A percentile compares a stretch with the other conserved stretches of the same genome.
Evolutionary conservation across 108 stramenopile genomes (phyloP).

Genomic region (Aurantiochytrium sp.): DNA sequence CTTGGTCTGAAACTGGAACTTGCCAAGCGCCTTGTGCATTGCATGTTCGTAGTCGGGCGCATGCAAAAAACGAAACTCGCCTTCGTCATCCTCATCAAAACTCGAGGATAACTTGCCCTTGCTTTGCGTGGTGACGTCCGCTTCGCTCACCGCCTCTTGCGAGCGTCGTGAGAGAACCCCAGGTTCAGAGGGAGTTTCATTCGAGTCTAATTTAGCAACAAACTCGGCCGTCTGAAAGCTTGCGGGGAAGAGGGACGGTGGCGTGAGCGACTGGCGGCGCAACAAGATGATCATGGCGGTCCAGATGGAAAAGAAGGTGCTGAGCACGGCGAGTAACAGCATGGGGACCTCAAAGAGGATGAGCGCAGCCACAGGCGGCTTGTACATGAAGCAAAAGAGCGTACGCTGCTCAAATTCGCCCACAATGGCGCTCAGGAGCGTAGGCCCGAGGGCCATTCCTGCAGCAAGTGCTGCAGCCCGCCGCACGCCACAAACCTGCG

Average conservation of each 20-base stretch:
- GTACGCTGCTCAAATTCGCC: background rate
- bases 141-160: background rate
- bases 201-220: background rate
- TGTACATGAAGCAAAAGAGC: constrained; percentile 13
- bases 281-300: background rate
- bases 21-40: background rate
- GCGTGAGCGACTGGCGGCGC: background rate
- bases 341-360: background rate
- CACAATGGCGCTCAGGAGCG: background rate
- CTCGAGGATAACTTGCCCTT: background rate
- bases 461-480: background rate
- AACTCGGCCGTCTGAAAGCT: background rate
- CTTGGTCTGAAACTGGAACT: background rate
- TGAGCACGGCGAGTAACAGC: background rate
- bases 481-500: background rate
- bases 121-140: background rate
- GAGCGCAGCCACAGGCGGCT: background rate
- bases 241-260: background rate
- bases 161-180: background rate
- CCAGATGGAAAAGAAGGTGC: background rate
- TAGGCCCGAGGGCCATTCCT: background rate
- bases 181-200: background rate
- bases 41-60: background rate
- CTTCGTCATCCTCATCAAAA: background rate
- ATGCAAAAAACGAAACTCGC: background rate